Evolutionary conservation across 2,329 filamentous ascomycete genomes (phyloP), one percentile per base, ranked within the genome.

Genomic region (Ilyonectria sp.): DNA sequence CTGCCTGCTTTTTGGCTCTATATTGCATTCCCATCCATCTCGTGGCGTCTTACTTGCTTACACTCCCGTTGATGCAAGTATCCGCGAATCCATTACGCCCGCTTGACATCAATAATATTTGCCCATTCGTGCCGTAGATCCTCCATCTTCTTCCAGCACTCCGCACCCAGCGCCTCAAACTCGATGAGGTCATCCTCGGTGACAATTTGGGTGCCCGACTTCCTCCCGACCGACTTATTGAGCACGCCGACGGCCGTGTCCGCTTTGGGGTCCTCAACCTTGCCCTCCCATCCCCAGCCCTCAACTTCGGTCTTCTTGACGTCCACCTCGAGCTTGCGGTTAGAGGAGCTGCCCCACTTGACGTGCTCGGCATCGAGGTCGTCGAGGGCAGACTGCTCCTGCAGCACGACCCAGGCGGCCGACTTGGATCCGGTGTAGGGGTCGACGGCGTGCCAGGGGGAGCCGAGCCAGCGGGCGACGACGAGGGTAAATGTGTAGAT

Each of bases 341-440:
- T 87, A 9, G 87, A 87, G n/a, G 89, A 88, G 33, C 92, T 93
- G 3, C 95, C 95, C 95, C 95, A 98, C 83, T 98, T 98, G 63
- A 84, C 57, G 80, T 87, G 78, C 85, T 90, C 69, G 4, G 85
- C 87, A 31, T 77, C 84, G 43, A 85, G 78, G 2, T 83, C 84
- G 57, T 93, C 88, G 15, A 95, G 84, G 21, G 85, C 84, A 17
- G 87, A 87, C 65, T 92, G 87, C 8, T 89, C 83, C 21, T 91
- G 87, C 13, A 98, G 87, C 0, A 92, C 89, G 7, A 97, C 82
- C 92, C 93, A 98, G 26, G 92, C 91, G 6, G 93, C 88, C 0
- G 94, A 90, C 54, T 87, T 87, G 8, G 95, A 94, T 47, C 92
- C 95, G 21, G 88, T 87, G 82, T 97, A 97, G 0, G 91, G 86